Conservation (phyloP, 805 yeast genomes). For the Kazachstania bromeliacearum region DNA sequence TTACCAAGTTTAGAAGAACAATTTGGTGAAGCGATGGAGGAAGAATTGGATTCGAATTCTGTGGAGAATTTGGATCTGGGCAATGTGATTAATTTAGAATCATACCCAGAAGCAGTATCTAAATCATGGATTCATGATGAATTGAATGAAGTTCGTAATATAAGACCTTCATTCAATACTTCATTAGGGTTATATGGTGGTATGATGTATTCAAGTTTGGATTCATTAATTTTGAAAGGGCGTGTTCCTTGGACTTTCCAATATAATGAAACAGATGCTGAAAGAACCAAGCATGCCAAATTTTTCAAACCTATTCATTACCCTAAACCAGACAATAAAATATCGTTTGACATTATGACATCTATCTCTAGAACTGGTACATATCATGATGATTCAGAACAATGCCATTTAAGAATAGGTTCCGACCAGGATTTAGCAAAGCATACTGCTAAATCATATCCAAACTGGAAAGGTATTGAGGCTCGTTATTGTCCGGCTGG, state of each 20-base stretch:
- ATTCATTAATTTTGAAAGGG: slow-evolving; percentile 72
- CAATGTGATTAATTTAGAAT: slow-evolving; percentile 35
- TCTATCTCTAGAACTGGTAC: slow-evolving; percentile 97
- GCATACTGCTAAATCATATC: slow-evolving; percentile 64
- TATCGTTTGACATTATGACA: slow-evolving; percentile 85
- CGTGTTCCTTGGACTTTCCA: slow-evolving; percentile 80
- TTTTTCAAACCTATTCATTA: slow-evolving; percentile 66
- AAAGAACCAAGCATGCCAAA: slow-evolving; percentile 57
- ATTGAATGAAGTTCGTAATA: slow-evolving; percentile 74
- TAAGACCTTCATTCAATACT: slow-evolving; percentile 81
- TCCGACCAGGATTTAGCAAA: slow-evolving; percentile 50
- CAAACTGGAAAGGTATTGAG: slow-evolving; percentile 79
- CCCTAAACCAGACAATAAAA: slow-evolving; percentile 91
- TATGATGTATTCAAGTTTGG: slow-evolving; percentile 71
- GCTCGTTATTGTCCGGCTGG: slow-evolving; percentile 97
- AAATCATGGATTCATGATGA: slow-evolving; percentile 84
- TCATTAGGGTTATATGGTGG: slow-evolving; percentile 78
- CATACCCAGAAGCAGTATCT: slow-evolving; percentile 57
- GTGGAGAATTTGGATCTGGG: slow-evolving; percentile 25
- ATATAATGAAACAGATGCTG: slow-evolving; percentile 62
- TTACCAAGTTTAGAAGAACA: slow-evolving; percentile 34
- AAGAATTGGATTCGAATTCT: slow-evolving; percentile 16
- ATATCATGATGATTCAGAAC: slow-evolving; percentile 89
- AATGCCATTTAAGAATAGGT: slow-evolving; percentile 65
- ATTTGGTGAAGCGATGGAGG: slow-evolving; percentile 34